phyloP scores from a whole-genome alignment of 306 rosid genomes.

The Hippophae rhamnoides region DNA sequence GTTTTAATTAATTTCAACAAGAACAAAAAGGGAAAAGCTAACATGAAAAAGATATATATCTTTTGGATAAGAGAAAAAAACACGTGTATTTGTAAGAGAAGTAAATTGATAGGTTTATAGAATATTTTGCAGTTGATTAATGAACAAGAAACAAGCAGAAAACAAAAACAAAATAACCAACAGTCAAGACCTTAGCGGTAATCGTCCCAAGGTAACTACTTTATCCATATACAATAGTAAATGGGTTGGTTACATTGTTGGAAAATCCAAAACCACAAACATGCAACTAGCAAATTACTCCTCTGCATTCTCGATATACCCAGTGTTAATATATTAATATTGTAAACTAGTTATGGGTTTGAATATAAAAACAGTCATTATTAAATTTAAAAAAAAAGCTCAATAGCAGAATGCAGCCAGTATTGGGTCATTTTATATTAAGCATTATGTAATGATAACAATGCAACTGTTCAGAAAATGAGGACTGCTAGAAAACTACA shows the following conservation, averaged over 20 bases:
- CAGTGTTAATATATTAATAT: no score
- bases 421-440: no score
- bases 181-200: background rate
- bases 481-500: background rate
- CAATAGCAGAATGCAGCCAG: no score
- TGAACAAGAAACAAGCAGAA: background rate
- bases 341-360: no score
- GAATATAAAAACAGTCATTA: no score
- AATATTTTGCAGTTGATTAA: conserved; percentile 1
- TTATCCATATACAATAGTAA: background rate
- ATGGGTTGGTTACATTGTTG: background rate
- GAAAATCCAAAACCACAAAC: background rate
- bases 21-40: background rate
- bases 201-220: background rate
- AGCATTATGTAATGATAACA: background rate
- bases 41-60: background rate
- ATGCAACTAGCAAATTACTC: background rate
- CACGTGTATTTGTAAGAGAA: no score
- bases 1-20: background rate
- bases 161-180: background rate
- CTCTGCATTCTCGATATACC: no score
- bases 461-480: background rate
- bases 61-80: no score
- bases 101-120: background rate
- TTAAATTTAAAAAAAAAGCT: no score